Percentiles rank a stretch among this genome's conserved stretches.
These are phyloP conservation scores for Paxillus involutus DNA, from an alignment of 768 basidiomycete genomes.

Conservation along the genomic window DNA sequence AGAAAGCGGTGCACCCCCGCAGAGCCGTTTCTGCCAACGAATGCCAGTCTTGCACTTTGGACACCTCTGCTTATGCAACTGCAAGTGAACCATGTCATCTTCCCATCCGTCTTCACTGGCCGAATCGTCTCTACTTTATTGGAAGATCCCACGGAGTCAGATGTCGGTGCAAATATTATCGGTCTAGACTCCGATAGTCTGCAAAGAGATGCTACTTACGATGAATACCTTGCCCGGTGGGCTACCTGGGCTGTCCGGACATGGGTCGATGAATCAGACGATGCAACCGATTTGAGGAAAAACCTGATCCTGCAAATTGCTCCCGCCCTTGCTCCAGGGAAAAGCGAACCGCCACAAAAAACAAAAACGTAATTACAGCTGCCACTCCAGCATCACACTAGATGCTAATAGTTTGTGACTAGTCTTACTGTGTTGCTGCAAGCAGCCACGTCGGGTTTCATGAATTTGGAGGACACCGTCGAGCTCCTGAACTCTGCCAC, in stretches of 20 bases:
- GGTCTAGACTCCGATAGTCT: constrained; percentile 17
- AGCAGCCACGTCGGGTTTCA: constrained; percentile 17
- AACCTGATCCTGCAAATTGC: constrained; percentile 47
- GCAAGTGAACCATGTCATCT: constrained; percentile 51
- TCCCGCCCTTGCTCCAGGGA: constrained; percentile 44
- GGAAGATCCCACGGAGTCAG: constrained; percentile 14
- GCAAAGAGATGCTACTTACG: constrained; percentile 44
- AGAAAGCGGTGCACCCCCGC: constrained; percentile 56
- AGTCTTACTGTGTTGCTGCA: constrained; percentile 23
- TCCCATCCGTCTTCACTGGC: constrained; percentile 49
- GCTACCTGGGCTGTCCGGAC: constrained; percentile 55
- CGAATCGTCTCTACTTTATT: constrained; percentile 42
- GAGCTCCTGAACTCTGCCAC: constrained; percentile 14
- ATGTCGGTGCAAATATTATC: constrained; percentile 14
- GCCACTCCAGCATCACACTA: neutral
- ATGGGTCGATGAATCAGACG: constrained; percentile 32
- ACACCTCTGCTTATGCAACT: constrained; percentile 60
- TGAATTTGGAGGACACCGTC: constrained; percentile 17
- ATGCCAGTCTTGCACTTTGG: constrained; percentile 63
- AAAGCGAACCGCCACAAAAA: constrained; percentile 24
- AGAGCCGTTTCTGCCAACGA: constrained; percentile 49
- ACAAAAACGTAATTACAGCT: constrained; percentile 32
- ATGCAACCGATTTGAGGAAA: constrained; percentile 43
- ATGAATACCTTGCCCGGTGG: constrained; percentile 69
- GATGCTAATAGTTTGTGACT: constrained; percentile 6